These are phyloP conservation scores for Leishmania mexicana DNA, from an alignment of 208 protist species.

Conservation along the genomic window DNA sequence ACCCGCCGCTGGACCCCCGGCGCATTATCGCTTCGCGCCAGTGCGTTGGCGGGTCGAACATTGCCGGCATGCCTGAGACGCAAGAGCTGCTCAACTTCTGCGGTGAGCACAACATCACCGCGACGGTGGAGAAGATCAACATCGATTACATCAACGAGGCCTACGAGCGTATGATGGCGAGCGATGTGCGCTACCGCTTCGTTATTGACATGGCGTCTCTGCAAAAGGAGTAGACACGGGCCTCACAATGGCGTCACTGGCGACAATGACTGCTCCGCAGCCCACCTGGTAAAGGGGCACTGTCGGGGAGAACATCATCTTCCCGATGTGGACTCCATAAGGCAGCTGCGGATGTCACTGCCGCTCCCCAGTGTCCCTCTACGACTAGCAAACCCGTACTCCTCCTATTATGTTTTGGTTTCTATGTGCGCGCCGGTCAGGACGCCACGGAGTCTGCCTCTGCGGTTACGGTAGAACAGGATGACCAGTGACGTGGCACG, in stretches of 20 bases:
- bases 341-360: not conserved
- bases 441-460: not conserved
- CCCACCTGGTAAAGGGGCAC: not conserved
- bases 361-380: not conserved
- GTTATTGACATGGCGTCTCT: slow-evolving; percentile 74
- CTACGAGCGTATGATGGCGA: slow-evolving; percentile 67
- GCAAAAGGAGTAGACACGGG: slow-evolving; percentile 22
- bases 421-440: too few relatives aligned
- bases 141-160: slow-evolving; percentile 76
- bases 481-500: not conserved
- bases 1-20: slow-evolving; percentile 42
- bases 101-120: slow-evolving; percentile 63
- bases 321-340: not conserved
- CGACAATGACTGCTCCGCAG: too few relatives aligned
- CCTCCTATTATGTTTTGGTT: not conserved
- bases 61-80: slow-evolving; percentile 73
- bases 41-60: slow-evolving; percentile 27
- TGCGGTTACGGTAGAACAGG: not conserved
- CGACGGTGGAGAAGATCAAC: slow-evolving; percentile 66
- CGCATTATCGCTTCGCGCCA: slow-evolving; percentile 12
- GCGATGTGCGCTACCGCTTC: slow-evolving; percentile 77
- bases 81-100: slow-evolving; percentile 91
- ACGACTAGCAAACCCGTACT: too few relatives aligned
- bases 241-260: too few relatives aligned
- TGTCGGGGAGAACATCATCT: not conserved